These are phyloP conservation scores for Fusarium papillatum DNA, from an alignment of 2,329 filamentous ascomycete genomes.

Conservation along the genomic window DNA sequence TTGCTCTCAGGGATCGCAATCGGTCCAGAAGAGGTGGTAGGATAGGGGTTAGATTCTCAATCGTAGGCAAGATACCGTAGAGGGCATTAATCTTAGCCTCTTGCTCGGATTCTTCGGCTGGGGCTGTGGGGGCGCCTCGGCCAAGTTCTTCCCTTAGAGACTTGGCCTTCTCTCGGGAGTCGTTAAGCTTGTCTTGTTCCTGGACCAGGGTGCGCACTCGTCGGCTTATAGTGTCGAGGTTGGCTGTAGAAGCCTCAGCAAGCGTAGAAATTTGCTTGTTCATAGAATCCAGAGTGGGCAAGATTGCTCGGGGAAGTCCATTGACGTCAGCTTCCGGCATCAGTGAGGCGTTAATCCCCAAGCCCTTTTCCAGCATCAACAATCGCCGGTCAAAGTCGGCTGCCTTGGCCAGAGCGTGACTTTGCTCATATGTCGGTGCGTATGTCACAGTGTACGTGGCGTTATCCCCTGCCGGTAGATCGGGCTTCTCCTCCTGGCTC, in stretches of 20 bases:
- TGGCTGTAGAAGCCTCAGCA: conserved; percentile 78
- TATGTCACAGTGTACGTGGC: conserved; percentile 76
- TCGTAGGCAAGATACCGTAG: conserved; percentile 89
- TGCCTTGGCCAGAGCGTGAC: conserved; percentile 81
- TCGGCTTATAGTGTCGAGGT: conserved; percentile 79
- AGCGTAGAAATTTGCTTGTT: conserved; percentile 86
- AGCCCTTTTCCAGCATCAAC: conserved; percentile 80
- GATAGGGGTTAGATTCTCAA: conserved; percentile 87
- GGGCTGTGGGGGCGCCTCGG: conserved; percentile 56
- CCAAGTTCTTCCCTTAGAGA: conserved; percentile 71
- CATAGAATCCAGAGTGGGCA: conserved; percentile 85
- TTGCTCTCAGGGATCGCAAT: conserved; percentile 83
- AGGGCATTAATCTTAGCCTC: conserved; percentile 91
- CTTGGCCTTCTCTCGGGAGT: conserved; percentile 73
- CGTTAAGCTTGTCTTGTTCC: conserved; percentile 80
- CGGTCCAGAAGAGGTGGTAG: conserved; percentile 89
- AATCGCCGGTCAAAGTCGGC: conserved; percentile 91
- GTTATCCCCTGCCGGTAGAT: conserved; percentile 40
- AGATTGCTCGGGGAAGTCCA: conserved; percentile 75
- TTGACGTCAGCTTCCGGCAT: conserved; percentile 73
- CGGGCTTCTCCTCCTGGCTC: conserved; percentile 32
- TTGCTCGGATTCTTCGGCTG: conserved; percentile 74
- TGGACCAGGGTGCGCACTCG: conserved; percentile 78
- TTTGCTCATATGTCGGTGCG: conserved; percentile 74
- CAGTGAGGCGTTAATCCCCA: conserved; percentile 82